These are phyloP conservation scores for Pyricularia grisea DNA, from an alignment of 2,329 filamentous ascomycete genomes.

Conservation along the genomic window DNA sequence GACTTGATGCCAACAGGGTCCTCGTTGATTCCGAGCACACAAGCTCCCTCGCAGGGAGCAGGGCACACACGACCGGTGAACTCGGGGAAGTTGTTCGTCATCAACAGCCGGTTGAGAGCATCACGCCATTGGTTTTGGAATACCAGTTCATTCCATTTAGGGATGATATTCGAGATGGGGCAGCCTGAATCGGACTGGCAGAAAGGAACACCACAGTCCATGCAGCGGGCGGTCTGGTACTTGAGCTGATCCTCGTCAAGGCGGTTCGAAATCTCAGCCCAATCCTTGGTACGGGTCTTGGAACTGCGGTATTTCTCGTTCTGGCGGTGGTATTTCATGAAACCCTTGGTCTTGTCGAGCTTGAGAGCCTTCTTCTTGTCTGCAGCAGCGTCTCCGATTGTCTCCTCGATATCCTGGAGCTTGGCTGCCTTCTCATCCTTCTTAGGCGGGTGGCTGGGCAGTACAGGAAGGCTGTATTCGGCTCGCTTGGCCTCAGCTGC, in stretches of 20 bases:
- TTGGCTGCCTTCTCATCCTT: conserved; percentile 62
- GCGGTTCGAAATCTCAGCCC: conserved; percentile 81
- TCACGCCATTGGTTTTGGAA: conserved; percentile 76
- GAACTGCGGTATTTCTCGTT: conserved; percentile 86
- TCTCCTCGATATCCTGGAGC: conserved; percentile 82
- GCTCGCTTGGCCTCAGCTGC: conserved; percentile 76
- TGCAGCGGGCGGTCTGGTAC: conserved; percentile 92
- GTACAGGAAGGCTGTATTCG: conserved; percentile 70
- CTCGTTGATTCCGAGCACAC: conserved; percentile 92
- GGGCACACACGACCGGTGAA: conserved; percentile 96
- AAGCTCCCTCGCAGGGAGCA: conserved; percentile 92
- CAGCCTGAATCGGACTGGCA: conserved; percentile 95
- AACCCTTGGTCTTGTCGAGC: conserved; percentile 93
- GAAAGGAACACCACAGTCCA: conserved; percentile 98
- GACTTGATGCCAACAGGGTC: conserved; percentile 98
- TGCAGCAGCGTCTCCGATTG: conserved; percentile 69
- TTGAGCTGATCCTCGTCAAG: conserved; percentile 92
- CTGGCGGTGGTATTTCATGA: conserved; percentile 94
- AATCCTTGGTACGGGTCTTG: conserved; percentile 80
- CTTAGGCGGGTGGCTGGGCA: conserved; percentile 29
- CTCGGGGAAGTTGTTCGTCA: conserved; percentile 98
- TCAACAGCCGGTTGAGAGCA: conserved; percentile 80
- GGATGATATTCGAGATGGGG: conserved; percentile 95
- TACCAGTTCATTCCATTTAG: conserved; percentile 88
- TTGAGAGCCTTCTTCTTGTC: conserved; percentile 90